Percentiles rank a stretch among this genome's conserved stretches.
Conservation (phyloP, 2,329 filamentous ascomycete species). For the Colletotrichum acutatum region DNA sequence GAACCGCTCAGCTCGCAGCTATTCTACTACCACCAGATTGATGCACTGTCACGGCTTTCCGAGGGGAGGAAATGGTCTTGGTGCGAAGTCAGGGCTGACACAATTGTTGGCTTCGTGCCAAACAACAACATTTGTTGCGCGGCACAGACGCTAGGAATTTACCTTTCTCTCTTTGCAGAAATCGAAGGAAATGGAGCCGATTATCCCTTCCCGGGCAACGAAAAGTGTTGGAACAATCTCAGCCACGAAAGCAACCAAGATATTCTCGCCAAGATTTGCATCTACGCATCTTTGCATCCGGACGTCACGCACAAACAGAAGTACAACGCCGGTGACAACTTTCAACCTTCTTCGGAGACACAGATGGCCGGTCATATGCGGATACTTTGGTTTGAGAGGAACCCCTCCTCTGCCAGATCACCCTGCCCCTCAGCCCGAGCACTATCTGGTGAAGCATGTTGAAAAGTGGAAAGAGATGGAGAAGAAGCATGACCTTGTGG, state of each 20-base stretch:
- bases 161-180: neutral
- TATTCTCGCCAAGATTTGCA: neutral
- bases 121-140: neutral
- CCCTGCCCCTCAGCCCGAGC: neutral
- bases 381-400: neutral
- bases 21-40: neutral
- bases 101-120: neutral
- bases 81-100: neutral
- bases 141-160: neutral
- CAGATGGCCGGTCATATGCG: neutral
- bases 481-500: neutral
- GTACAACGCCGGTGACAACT: neutral
- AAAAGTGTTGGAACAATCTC: neutral
- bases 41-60: neutral
- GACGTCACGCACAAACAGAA: neutral
- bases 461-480: neutral
- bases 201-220: neutral
- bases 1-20: neutral
- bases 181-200: neutral
- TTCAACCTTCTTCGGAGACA: neutral
- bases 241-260: neutral
- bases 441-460: neutral
- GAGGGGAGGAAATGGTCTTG: neutral
- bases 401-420: neutral
- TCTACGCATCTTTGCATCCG: neutral